Percentiles rank a stretch among this genome's conserved stretches.
phyloP scores from a whole-genome alignment of 228 moss, liverwort and hornwort species.

The Sphagnum fallax region DNA sequence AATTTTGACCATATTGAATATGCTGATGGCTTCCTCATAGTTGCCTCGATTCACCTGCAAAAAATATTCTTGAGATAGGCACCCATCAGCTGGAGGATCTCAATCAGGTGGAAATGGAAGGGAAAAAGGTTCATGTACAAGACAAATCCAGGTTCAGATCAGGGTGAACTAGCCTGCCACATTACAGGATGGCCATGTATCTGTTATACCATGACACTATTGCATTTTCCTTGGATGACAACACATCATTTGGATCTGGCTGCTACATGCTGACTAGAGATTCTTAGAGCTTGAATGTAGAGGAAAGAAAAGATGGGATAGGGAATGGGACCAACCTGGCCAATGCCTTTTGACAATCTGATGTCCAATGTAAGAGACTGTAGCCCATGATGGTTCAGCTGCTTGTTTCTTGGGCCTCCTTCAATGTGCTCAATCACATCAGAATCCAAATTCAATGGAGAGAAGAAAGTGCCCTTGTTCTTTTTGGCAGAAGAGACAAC shows the following conservation, averaged over 20 bases:
- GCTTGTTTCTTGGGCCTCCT: slow-evolving; percentile 38
- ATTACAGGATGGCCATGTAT: no score
- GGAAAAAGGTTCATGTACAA: no score
- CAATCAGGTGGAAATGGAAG: no score
- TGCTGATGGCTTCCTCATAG: slow-evolving; percentile 62
- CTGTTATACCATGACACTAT: no score
- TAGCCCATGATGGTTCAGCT: slow-evolving; percentile 17
- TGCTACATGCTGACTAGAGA: no score
- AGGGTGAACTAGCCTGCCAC: no score
- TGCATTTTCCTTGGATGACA: no score
- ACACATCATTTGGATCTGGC: no score
- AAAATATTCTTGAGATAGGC: background rate
- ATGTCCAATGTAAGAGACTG: slow-evolving; percentile 50
- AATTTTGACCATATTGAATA: slow-evolving; percentile 57
- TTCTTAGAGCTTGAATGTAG: background rate
- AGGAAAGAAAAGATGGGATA: slow-evolving; percentile 1
- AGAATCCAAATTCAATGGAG: slow-evolving; percentile 30
- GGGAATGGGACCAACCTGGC: slow-evolving; percentile 36
- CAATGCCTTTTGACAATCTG: slow-evolving; percentile 70
- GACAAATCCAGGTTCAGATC: no score
- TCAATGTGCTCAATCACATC: slow-evolving; percentile 38
- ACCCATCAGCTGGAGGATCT: no score
- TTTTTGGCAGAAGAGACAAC: slow-evolving; percentile 19
- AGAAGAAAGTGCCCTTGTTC: slow-evolving; percentile 38
- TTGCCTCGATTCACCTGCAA: slow-evolving; percentile 69